A percentile compares a stretch with the other conserved stretches of the same genome.
Evolutionary conservation across 2,329 filamentous ascomycete species (phyloP).

Genomic region (Tricladium varicosporioides): DNA sequence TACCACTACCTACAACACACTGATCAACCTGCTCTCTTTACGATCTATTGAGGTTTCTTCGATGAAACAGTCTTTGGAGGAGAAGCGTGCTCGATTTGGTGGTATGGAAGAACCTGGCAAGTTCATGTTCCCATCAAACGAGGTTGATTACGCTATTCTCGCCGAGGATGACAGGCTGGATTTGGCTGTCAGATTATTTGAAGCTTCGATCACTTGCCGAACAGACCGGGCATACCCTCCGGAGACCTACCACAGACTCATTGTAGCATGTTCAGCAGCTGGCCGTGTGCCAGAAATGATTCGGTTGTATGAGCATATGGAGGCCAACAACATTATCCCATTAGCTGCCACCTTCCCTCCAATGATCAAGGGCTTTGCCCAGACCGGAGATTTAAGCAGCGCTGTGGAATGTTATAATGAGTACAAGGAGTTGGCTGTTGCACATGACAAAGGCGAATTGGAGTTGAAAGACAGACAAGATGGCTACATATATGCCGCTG

Average conservation of each 20-base stretch:
- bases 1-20: slow-evolving; percentile 80
- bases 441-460: slow-evolving; percentile 71
- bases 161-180: slow-evolving; percentile 83
- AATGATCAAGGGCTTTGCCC: slow-evolving; percentile 94
- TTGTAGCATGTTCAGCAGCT: slow-evolving; percentile 81
- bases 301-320: slow-evolving; percentile 88
- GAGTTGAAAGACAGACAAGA: slow-evolving; percentile 72
- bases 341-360: slow-evolving; percentile 80
- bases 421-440: slow-evolving; percentile 85
- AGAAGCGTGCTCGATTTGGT: slow-evolving; percentile 80
- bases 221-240: slow-evolving; percentile 66
- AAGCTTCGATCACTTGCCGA: slow-evolving; percentile 63
- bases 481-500: slow-evolving; percentile 81
- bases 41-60: slow-evolving; percentile 76
- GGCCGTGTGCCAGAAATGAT: slow-evolving; percentile 87
- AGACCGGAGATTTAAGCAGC: slow-evolving; percentile 75
- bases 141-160: slow-evolving; percentile 82
- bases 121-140: slow-evolving; percentile 86
- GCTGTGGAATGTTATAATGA: slow-evolving; percentile 95
- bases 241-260: slow-evolving; percentile 80
- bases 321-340: slow-evolving; percentile 69
- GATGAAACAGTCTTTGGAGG: slow-evolving; percentile 71
- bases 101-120: slow-evolving; percentile 79
- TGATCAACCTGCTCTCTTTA: slow-evolving; percentile 78
- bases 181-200: slow-evolving; percentile 82